phyloP scores from a whole-genome alignment of 2,329 filamentous ascomycete genomes.

The Colletotrichum sp. region DNA sequence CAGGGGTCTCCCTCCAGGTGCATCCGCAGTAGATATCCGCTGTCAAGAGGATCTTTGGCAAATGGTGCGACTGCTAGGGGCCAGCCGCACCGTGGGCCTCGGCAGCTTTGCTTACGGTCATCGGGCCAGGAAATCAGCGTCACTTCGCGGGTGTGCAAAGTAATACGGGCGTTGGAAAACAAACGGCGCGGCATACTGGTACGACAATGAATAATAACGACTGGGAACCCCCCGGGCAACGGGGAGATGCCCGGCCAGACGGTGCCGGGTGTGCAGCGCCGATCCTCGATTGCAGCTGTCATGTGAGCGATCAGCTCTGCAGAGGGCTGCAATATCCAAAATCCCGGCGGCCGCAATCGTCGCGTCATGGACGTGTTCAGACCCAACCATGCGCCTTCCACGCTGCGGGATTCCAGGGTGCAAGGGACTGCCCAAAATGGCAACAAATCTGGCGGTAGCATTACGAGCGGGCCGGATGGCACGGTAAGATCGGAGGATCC shows the following conservation, averaged over 20 bases:
- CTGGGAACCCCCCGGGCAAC: background rate
- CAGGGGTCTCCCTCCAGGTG: background rate
- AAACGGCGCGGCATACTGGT: conserved; percentile 3
- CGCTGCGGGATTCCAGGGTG: background rate
- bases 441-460: background rate
- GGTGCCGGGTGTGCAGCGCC: background rate
- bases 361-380: background rate
- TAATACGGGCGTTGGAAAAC: background rate
- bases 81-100: background rate
- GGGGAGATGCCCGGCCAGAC: background rate
- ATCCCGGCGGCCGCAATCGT: background rate
- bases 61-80: background rate
- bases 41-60: background rate
- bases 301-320: conserved; percentile 7
- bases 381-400: background rate
- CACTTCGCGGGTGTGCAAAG: background rate
- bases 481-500: background rate
- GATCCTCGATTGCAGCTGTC: background rate
- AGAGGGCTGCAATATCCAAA: background rate
- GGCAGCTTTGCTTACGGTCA: background rate
- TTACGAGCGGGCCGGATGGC: background rate
- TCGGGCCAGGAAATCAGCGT: background rate
- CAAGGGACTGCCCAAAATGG: background rate
- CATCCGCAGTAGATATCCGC: background rate
- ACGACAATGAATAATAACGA: background rate